Conservation (phyloP, 768 basidiomycete genomes). For the Auriscalpium orientale region DNA sequence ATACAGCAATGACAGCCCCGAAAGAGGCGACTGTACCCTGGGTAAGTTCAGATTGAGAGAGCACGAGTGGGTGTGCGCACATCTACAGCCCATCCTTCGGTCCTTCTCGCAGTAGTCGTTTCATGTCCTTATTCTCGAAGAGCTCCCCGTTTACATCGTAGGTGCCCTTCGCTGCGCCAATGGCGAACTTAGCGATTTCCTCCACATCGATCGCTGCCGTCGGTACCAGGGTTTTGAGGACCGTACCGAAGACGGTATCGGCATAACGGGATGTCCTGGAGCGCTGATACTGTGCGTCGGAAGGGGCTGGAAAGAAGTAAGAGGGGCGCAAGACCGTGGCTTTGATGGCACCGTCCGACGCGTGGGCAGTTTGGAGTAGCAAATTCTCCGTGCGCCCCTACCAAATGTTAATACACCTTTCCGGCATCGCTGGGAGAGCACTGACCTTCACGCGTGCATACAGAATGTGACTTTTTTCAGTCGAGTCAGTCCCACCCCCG, state of each 20-base stretch:
- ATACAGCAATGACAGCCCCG: too few relatives aligned
- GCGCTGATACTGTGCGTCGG: constrained; percentile 9
- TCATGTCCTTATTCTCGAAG: constrained; percentile 12
- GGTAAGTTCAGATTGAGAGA: not conserved
- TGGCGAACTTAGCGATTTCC: constrained; percentile 6
- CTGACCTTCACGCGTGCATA: constrained; percentile 21
- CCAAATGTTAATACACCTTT: not conserved
- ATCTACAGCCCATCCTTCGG: not conserved
- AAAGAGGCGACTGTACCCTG: too few relatives aligned
- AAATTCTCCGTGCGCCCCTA: constrained; percentile 6
- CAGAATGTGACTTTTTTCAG: constrained; percentile 15
- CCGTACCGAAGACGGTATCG: constrained; percentile 1
- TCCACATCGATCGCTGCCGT: constrained; percentile 1
- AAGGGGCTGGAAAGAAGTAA: constrained; percentile 14
- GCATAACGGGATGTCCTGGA: not conserved
- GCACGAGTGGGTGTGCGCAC: not conserved
- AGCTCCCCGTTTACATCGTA: constrained; percentile 5
- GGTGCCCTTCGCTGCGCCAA: constrained; percentile 7
- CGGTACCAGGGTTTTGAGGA: constrained; percentile 2
- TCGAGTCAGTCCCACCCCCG: constrained; percentile 20
- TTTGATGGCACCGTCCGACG: constrained; percentile 6
- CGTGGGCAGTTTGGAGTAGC: not conserved
- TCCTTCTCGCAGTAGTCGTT: not conserved
- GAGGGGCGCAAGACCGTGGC: constrained; percentile 10
- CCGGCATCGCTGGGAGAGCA: not conserved